phyloP scores from a whole-genome alignment of 163 green algal genomes.

The Coccomyxa subellipsoidea region DNA sequence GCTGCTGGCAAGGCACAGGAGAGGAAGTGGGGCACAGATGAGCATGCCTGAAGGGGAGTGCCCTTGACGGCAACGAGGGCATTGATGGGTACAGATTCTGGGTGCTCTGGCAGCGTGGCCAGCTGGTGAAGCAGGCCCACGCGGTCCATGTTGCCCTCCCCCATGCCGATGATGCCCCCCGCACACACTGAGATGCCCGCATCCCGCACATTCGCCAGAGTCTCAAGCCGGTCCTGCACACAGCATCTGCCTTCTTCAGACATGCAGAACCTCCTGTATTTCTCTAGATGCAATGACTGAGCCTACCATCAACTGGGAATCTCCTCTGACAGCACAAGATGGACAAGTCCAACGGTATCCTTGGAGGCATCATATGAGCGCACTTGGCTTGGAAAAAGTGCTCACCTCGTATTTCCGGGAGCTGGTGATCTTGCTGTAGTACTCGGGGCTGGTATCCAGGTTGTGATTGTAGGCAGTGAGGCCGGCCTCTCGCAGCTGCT shows the following conservation, averaged over 20 bases:
- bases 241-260: neutral
- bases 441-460: slow-evolving; percentile 95
- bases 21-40: neutral
- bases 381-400: neutral
- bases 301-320: too few species aligned
- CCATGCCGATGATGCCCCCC: slow-evolving; percentile 97
- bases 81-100: slow-evolving; percentile 99
- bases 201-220: slow-evolving; percentile 81
- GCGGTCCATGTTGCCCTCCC: slow-evolving; percentile 79
- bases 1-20: neutral
- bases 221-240: slow-evolving; percentile 82
- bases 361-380: neutral
- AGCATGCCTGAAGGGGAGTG: slow-evolving; percentile 66
- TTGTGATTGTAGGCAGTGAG: slow-evolving; percentile 99
- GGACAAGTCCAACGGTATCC: too few species aligned
- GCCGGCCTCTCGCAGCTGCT: slow-evolving; percentile 83
- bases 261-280: too few species aligned
- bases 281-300: too few species aligned
- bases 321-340: neutral
- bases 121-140: slow-evolving; percentile 91
- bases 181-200: slow-evolving; percentile 96
- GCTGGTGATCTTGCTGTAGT: slow-evolving; percentile 92
- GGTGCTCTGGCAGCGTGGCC: slow-evolving; percentile 93
- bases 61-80: slow-evolving; percentile 85
- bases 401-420: slow-evolving; percentile 88